phyloP scores from a whole-genome alignment of 257 asterid species.

The Gentiana straminea region DNA sequence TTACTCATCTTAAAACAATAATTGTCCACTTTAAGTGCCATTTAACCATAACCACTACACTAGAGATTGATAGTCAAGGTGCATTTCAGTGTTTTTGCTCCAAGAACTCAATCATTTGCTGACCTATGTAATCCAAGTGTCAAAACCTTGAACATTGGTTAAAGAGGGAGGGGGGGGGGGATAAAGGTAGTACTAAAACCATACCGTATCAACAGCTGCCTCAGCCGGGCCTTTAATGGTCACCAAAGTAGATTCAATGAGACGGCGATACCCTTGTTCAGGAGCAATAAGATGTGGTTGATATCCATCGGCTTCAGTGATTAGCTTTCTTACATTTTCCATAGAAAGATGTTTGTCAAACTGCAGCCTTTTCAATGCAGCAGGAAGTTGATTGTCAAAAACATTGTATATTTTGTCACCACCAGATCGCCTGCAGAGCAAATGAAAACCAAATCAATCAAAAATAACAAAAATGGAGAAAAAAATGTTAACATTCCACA shows the following conservation, averaged over 20 bases:
- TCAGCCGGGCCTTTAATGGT: slow-evolving; percentile 96
- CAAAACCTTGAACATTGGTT: too few relatives aligned
- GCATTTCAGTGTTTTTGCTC: too few relatives aligned
- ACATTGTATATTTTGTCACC: slow-evolving; percentile 93
- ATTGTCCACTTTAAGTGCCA: too few relatives aligned
- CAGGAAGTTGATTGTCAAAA: slow-evolving; percentile 91
- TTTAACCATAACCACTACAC: too few relatives aligned
- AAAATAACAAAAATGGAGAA: too few relatives aligned
- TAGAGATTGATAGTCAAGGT: too few relatives aligned
- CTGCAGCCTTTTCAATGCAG: slow-evolving; percentile 94
- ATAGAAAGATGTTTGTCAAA: slow-evolving; percentile 97
- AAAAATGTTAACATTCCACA: background rate
- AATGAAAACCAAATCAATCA: slow-evolving; percentile 6
- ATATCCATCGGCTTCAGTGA: slow-evolving; percentile 97
- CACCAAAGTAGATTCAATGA: slow-evolving; percentile 82
- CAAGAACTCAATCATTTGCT: too few relatives aligned
- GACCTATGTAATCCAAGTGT: too few relatives aligned
- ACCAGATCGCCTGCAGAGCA: slow-evolving; percentile 80
- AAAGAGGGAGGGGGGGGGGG: too few relatives aligned
- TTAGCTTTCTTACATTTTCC: slow-evolving; percentile 93
- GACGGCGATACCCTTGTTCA: slow-evolving; percentile 97
- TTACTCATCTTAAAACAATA: too few relatives aligned
- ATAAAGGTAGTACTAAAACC: background rate
- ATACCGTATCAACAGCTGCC: slow-evolving; percentile 95
- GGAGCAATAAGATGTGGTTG: slow-evolving; percentile 99